These are phyloP conservation scores for Magnaporthiopsis rhizophila DNA, from an alignment of 2,329 filamentous ascomycete genomes.

Conservation along the genomic window DNA sequence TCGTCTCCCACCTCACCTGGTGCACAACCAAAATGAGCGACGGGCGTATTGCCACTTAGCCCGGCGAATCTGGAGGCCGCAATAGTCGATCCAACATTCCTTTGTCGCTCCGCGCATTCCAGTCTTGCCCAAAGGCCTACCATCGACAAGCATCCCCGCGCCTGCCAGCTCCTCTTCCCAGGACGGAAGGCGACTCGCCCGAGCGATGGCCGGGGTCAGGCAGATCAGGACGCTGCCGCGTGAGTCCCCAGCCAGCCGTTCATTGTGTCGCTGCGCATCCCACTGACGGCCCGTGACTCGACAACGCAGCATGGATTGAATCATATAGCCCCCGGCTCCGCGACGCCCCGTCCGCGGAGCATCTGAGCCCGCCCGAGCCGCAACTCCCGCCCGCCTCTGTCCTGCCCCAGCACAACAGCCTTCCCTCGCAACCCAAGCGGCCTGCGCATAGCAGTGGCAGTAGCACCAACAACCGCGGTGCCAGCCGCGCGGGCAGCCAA, in stretches of 20 bases:
- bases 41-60: neutral
- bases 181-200: neutral
- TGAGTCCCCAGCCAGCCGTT: conserved; percentile 7
- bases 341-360: neutral
- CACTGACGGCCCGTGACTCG: neutral
- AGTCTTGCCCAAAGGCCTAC: neutral
- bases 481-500: neutral
- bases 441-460: neutral
- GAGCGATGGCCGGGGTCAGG: conserved; percentile 5
- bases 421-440: conserved; percentile 12
- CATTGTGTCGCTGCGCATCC: neutral
- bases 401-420: conserved; percentile 16
- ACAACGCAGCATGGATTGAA: conserved; percentile 8
- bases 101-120: neutral
- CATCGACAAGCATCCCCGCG: neutral
- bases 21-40: neutral
- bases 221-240: conserved; percentile 12
- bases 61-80: neutral
- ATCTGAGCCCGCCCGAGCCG: conserved; percentile 4
- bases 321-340: conserved; percentile 5
- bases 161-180: neutral
- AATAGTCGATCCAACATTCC: neutral
- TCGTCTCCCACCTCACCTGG: neutral
- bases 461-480: conserved; percentile 2
- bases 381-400: conserved; percentile 14